phyloP scores from a whole-genome alignment of 176 grass and related monocot species.

The Avena sativa region DNA sequence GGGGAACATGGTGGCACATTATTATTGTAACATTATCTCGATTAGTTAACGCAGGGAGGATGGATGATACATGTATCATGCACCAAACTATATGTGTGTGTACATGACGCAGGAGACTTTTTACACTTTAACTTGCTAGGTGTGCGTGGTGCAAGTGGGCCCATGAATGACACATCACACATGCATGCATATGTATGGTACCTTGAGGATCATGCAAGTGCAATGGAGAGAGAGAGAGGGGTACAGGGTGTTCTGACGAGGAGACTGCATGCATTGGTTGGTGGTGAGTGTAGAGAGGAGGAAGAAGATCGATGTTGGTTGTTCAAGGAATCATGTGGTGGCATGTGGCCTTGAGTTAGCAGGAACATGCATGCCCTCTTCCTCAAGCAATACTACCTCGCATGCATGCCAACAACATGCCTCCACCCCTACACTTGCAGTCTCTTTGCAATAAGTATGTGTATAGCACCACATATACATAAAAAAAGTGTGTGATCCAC shows the following conservation, averaged over 20 bases:
- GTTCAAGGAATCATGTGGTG: conserved; percentile 50
- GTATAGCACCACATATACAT: not conserved
- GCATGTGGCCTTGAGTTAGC: conserved; percentile 51
- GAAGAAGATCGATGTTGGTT: not conserved
- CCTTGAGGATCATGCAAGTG: not conserved
- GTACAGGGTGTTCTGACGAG: conserved; percentile 56
- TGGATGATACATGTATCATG: not conserved
- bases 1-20: conserved; percentile 53
- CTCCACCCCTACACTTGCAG: not conserved
- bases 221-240: not conserved
- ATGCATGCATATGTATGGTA: not conserved
- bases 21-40: not conserved
- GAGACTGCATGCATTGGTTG: conserved; percentile 45
- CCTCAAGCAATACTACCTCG: conserved; percentile 44
- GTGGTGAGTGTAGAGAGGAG: not conserved
- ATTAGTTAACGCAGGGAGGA: not conserved
- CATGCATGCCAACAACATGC: conserved; percentile 32
- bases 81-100: not conserved
- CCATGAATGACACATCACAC: conserved; percentile 15
- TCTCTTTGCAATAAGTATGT: not conserved
- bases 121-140: conserved; percentile 30
- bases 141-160: not conserved
- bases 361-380: conserved; percentile 46
- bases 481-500: conserved; percentile 29
- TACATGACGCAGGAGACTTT: conserved; percentile 39